Percentiles rank a stretch among this genome's conserved stretches.
Evolutionary conservation across 2,329 filamentous ascomycete genomes (phyloP).

Genomic region (Verruconis gallopava): DNA sequence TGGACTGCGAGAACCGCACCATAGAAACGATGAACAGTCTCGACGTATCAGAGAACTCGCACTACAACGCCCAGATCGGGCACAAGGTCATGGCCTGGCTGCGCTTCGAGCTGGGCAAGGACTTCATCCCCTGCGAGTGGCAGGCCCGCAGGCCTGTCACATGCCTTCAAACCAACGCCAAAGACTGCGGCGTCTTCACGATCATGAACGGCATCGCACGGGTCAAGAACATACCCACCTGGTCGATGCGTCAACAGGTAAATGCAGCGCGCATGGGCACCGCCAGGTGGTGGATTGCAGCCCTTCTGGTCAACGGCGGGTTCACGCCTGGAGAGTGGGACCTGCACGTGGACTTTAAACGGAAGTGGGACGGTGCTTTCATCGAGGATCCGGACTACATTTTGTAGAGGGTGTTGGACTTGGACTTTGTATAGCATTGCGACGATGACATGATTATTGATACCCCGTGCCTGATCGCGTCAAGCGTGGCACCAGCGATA

Average conservation of each 20-base stretch:
- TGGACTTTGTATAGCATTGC: too few species aligned
- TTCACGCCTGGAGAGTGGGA: neutral
- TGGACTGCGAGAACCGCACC: conserved; percentile 46
- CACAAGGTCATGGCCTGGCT: conserved; percentile 39
- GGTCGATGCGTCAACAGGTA: neutral
- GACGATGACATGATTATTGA: too few species aligned
- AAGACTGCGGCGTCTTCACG: conserved; percentile 67
- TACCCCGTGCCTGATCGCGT: too few species aligned
- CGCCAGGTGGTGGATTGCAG: neutral
- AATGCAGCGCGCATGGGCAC: neutral
- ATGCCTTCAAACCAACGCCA: conserved; percentile 50
- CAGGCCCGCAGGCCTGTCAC: conserved; percentile 36
- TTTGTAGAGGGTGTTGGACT: too few species aligned
- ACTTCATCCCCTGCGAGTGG: conserved; percentile 50
- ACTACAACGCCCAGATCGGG: conserved; percentile 12
- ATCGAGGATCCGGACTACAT: neutral
- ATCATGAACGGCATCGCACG: conserved; percentile 57
- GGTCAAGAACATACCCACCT: neutral
- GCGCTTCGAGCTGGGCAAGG: conserved; percentile 40
- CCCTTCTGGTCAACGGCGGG: neutral
- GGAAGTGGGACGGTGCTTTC: neutral
- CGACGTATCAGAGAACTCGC: conserved; percentile 26
- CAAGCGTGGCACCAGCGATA: too few species aligned
- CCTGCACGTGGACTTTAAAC: neutral
- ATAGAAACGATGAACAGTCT: conserved; percentile 62